phyloP scores from a whole-genome alignment of 495 filamentous ascomycete genomes.

The Trichoderma gamsii region DNA sequence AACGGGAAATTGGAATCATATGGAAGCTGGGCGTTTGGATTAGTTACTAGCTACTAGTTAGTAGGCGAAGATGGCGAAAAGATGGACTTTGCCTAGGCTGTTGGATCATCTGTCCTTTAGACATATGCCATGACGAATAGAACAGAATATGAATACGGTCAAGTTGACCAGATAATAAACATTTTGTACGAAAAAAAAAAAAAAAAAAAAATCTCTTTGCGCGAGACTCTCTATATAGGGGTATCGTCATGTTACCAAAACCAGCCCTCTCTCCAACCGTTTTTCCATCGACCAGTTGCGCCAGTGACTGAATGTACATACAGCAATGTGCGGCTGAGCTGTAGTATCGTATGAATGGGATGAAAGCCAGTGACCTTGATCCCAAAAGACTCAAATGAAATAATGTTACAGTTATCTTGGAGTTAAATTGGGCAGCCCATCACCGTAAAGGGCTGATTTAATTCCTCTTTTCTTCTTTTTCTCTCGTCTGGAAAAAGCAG shows the following conservation, averaged over 20 bases:
- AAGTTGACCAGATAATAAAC: not conserved
- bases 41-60: not conserved
- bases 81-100: not conserved
- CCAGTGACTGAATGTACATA: not conserved
- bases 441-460: no score
- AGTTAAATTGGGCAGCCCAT: no score
- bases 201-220: not conserved
- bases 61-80: not conserved
- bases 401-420: no score
- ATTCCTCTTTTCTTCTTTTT: no score
- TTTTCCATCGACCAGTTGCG: not conserved
- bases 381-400: no score
- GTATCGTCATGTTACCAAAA: not conserved
- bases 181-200: not conserved
- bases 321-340: no score
- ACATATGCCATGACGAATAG: conserved; percentile 2
- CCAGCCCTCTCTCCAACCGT: not conserved
- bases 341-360: no score
- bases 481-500: no score
- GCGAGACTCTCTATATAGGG: not conserved
- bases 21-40: not conserved
- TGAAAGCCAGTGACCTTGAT: no score
- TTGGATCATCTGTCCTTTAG: not conserved
- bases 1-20: not conserved
- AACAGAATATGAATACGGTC: not conserved